Evolutionary conservation across 2,329 filamentous ascomycete genomes (phyloP).

Genomic region (Neopestalotiopsis rosae): DNA sequence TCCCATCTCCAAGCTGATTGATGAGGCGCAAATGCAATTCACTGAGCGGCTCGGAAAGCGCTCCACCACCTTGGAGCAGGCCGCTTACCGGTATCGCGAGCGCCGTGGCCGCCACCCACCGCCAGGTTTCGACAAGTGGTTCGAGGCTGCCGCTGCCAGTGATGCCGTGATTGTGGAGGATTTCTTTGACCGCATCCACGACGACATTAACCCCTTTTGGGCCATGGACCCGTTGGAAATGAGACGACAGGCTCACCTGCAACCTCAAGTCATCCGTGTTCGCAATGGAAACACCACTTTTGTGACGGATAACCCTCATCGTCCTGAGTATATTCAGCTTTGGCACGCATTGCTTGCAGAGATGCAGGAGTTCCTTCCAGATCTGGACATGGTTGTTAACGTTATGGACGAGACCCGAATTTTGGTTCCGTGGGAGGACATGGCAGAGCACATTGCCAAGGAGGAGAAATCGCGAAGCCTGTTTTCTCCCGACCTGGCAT

Average conservation of each 20-base stretch:
- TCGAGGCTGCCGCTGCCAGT: constrained; percentile 54
- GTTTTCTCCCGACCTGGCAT: constrained; percentile 46
- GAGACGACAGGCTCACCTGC: constrained; percentile 43
- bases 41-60: constrained; percentile 46
- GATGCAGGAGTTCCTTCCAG: constrained; percentile 60
- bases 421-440: constrained; percentile 63
- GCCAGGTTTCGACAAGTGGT: constrained; percentile 66
- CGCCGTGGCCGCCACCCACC: constrained; percentile 65
- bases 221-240: constrained; percentile 50
- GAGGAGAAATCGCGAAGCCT: constrained; percentile 52
- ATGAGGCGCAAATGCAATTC: constrained; percentile 48
- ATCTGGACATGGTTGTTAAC: constrained; percentile 72
- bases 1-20: constrained; percentile 54
- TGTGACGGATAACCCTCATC: constrained; percentile 42
- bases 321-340: constrained; percentile 50
- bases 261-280: constrained; percentile 51
- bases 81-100: constrained; percentile 59
- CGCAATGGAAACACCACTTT: constrained; percentile 47
- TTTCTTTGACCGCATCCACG: constrained; percentile 68
- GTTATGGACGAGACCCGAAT: constrained; percentile 67
- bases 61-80: constrained; percentile 53
- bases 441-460: constrained; percentile 51
- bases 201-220: constrained; percentile 67
- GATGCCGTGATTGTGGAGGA: constrained; percentile 63
- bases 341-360: constrained; percentile 57